phyloP scores from a whole-genome alignment of 2,329 filamentous ascomycete genomes.

The Talaromyces marneffei region DNA sequence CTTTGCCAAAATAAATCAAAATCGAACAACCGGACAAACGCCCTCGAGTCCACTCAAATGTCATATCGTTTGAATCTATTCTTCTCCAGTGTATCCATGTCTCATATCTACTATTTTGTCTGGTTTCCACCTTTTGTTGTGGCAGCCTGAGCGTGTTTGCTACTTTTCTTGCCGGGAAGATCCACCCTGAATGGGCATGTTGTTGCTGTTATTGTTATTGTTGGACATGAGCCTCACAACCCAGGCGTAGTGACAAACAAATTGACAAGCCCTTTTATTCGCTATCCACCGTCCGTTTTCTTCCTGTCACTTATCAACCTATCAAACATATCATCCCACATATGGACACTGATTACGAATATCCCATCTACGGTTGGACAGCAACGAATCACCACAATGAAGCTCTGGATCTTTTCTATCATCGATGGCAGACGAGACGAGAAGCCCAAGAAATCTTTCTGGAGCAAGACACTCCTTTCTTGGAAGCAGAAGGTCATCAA shows the following conservation, averaged over 20 bases:
- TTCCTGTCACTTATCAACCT: background rate
- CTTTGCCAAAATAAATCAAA: background rate
- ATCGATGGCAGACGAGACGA: constrained; percentile 10
- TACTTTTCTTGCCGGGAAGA: background rate
- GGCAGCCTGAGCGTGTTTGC: background rate
- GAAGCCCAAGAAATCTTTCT: constrained; percentile 6
- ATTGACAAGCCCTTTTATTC: background rate
- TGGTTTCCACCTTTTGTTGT: constrained; percentile 15
- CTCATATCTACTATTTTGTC: constrained; percentile 14
- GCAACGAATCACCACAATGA: background rate
- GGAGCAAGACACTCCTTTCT: background rate
- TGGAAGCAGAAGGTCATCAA: constrained; percentile 2
- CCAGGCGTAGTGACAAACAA: background rate
- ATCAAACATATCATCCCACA: background rate
- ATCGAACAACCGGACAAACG: background rate
- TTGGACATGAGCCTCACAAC: background rate
- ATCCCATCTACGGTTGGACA: background rate
- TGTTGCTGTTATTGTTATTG: background rate
- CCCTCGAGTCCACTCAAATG: background rate
- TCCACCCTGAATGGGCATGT: background rate
- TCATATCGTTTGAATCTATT: background rate
- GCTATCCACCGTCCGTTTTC: background rate
- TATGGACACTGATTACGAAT: constrained; percentile 1
- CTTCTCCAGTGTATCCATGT: constrained; percentile 3
- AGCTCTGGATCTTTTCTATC: constrained; percentile 14